Base-by-base conservation (phyloP, 2,329 filamentous ascomycete genomes). In the Sclerotinia borealis region DNA sequence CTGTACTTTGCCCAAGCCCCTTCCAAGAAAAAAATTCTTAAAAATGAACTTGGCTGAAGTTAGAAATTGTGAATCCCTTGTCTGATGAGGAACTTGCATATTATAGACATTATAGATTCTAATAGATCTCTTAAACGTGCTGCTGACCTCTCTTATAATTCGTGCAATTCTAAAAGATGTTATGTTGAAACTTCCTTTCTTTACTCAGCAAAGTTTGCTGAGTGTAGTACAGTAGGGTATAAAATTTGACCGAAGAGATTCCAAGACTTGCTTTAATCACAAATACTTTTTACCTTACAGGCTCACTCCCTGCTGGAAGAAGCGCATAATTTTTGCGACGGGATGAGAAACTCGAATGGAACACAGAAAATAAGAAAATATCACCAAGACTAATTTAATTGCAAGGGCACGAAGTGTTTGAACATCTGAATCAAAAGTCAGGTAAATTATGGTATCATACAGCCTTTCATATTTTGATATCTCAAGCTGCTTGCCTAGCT, bases 381-480 rank as follows among this genome's bases (percentile, higher is more conserved):
- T 43, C 39, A 52, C 27, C 27, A 36, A 47, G 41, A 34, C 7
- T 45, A 17, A 43, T 17, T 45, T 22, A 58, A 50, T 47, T 50
- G 34, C 13, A n/a, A 29, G 17, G 37, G 47, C 59, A 61, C 45
- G 36, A 34, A 31, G 17, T 55, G 37, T 55, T 55, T 41, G 52
- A 56, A 45, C 10, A 22, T 37, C n/a, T 22, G 19, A 56, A 56
- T 43, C 31, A 61, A n/a, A 61, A 36, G 41, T 45, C 59, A 54
- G 34, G 47, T 29, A 34, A 61, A 36, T 58, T 71, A 72, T 72
- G 70, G 67, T 74, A 75, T 74, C 72, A 74, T 73, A 66, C 64
- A 70, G 72, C 71, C 71, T 65, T 69, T 68, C 61, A 72, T 73
- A 74, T 72, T 63, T 59, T 59, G 52, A 50, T 43, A 59, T 59